Evolutionary conservation across 106 monocot species (phyloP).

Genomic region (Allium sativum): DNA sequence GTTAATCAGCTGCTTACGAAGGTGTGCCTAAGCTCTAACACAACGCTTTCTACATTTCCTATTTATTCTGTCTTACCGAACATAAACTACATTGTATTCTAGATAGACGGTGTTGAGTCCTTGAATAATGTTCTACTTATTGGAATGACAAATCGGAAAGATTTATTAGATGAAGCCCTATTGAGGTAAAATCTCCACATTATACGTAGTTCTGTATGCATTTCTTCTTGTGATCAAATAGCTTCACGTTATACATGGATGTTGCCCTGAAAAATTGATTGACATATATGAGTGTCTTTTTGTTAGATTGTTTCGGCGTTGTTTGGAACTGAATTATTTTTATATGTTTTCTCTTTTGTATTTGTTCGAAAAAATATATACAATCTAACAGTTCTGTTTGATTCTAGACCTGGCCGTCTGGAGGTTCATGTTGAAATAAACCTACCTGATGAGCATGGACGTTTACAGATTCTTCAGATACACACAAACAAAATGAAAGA

Average conservation of each 20-base stretch:
- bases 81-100: slow-evolving; percentile 20
- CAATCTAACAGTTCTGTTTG: slow-evolving; percentile 4
- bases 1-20: slow-evolving; percentile 99
- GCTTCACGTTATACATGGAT: too few species aligned
- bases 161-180: slow-evolving; percentile 93
- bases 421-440: slow-evolving; percentile 98
- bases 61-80: not conserved
- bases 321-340: too few species aligned
- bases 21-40: slow-evolving; percentile 29
- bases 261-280: too few species aligned
- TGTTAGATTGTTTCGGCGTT: too few species aligned
- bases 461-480: slow-evolving; percentile 91
- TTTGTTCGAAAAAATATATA: not conserved
- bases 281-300: too few species aligned
- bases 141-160: slow-evolving; percentile 99
- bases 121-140: slow-evolving; percentile 98
- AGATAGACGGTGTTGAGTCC: slow-evolving; percentile 98
- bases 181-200: slow-evolving; percentile 40
- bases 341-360: not conserved
- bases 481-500: slow-evolving; percentile 98
- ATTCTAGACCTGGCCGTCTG: slow-evolving; percentile 84
- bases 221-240: too few species aligned
- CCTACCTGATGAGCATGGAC: slow-evolving; percentile 98
- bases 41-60: not conserved
- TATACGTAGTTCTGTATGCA: not conserved